phyloP scores from a whole-genome alignment of 106 monocot species.

The Apostasia ramifera region DNA sequence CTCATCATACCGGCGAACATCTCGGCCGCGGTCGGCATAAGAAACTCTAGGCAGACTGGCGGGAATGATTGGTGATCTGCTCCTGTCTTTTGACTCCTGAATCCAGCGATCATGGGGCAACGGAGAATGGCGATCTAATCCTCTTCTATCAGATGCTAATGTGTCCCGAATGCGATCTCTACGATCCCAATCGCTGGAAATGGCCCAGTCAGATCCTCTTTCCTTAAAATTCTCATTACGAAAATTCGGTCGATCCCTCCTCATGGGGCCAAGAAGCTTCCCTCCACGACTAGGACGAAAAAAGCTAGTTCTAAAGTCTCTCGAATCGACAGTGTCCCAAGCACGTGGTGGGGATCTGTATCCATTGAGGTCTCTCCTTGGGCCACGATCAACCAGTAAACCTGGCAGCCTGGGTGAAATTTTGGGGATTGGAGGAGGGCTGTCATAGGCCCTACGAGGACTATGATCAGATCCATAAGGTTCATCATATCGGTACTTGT shows the following conservation, averaged over 20 bases:
- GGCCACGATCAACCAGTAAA: slow-evolving; percentile 17
- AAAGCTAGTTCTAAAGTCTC: slow-evolving; percentile 19
- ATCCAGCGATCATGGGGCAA: slow-evolving; percentile 31
- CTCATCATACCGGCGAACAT: slow-evolving; percentile 16
- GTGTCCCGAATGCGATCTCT: slow-evolving; percentile 20
- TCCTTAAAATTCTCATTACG: slow-evolving; percentile 23
- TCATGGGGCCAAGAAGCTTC: slow-evolving; percentile 14
- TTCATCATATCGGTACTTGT: slow-evolving; percentile 35
- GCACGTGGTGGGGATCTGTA: slow-evolving; percentile 46
- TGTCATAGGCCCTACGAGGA: slow-evolving; percentile 27
- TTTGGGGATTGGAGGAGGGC: slow-evolving; percentile 15
- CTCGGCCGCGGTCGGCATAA: slow-evolving; percentile 32
- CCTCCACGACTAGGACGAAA: slow-evolving; percentile 20
- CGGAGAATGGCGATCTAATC: slow-evolving; percentile 19
- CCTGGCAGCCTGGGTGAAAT: slow-evolving; percentile 17
- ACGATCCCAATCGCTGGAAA: slow-evolving; percentile 12
- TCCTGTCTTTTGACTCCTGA: slow-evolving; percentile 38
- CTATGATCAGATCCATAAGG: slow-evolving; percentile 17
- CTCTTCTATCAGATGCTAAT: slow-evolving; percentile 20
- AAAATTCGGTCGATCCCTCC: slow-evolving; percentile 26
- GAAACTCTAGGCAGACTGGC: slow-evolving; percentile 11
- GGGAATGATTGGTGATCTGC: slow-evolving; percentile 36
- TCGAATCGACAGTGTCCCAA: slow-evolving; percentile 29
- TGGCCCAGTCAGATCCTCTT: slow-evolving; percentile 22
- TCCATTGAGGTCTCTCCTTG: slow-evolving; percentile 30